Base-by-base conservation (phyloP, 352 stramenopile species). In the Pythium apleroticum region DNA sequence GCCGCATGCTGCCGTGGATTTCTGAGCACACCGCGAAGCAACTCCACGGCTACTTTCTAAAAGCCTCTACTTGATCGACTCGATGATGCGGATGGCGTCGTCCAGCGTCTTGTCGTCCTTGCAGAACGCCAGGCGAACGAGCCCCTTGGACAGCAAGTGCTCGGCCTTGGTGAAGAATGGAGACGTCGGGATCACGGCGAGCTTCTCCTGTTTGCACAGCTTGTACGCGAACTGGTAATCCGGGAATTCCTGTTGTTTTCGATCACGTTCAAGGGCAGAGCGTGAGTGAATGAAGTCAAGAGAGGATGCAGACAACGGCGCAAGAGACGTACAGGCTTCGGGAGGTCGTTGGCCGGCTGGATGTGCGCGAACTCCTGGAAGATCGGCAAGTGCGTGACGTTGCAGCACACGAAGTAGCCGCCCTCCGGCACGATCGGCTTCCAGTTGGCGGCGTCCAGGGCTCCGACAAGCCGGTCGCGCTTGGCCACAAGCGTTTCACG, bases 401-500 rank as follows among this genome's bases (percentile, higher is more conserved):
- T 87, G 69, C 86, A 94, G 68, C 84, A 93, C 30, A 99, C 89
- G 64, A 99, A 99, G 77, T 99, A 99, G 31, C 96, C 96, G 5
- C 96, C 96, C 52, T 98, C 75, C 0, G 96, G 95, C 0, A 97
- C 80, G 46, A 98, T 97, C 8, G 91, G 93, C 48, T 82, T 89
- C 80, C 96, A 97, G 67, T 89, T 82, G 11, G 86, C 90, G 2
- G 62, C 68, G 31, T 84, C 65, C 1, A 99, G 80, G 9, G 90
- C 86, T 3, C 78, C 76, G 1, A 90, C 89, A 22, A 99, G 78
- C 7, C 89, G 78, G 55, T 96, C 71, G 52, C 95, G 81, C 75
- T 98, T 97, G 45, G 80, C 41, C 77, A 92, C 66, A 19, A 74
- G 41, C 46, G 80, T 88, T 53, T 77, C 71, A 30, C 66, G 80